Base-by-base conservation (phyloP, 176 grass and related monocot species). In the Musa beccarii region DNA sequence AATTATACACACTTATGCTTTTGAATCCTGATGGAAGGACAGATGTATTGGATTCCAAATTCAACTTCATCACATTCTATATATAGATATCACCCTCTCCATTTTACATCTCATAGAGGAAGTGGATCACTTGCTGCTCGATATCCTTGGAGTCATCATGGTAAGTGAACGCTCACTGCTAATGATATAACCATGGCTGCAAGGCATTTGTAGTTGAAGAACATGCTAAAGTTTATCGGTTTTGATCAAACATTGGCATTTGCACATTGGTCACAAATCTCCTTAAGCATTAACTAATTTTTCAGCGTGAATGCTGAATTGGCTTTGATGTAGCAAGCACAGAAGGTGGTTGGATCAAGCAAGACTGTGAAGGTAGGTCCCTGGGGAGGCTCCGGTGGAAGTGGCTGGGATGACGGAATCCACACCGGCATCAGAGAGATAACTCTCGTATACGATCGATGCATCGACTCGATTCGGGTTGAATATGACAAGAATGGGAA, bases 331-430 rank as follows among this genome's bases (percentile, higher is more conserved):
- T 19, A 51, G 68, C 68, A 70, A 43, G 16, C 49, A 11, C 66
- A 68, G 11, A 75, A 63, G 69, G 62, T 84, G 51, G 56, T 84
- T 56, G 65, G 81, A 16, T 88, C 82, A 51, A 79, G 71, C 86
- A 88, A 84, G 65, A 73, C 52, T 2, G 69, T 88, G 75, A 75
- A 7, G 54, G 71, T 82, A 66, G 82, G 75, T 2, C 86, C 79
- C 6, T 84, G 79, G 79, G 86, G 86, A 70, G 81, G 86, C n/a
- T 49, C 52, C 68, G 75, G 71, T 28, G 79, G 86, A 61, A 78
- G 12, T 52, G 70, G 49, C 63, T 88, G 82, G 86, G 82, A 88
- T 70, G 82, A 88, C 26, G 75, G 75, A 25, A 49, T 52, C 50
- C 63, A 84, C 74, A 79, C 63, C 0, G 79, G 75, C 63, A 66